Evolutionary conservation across 768 basidiomycete genomes (phyloP).

Genomic region (Leccinum broughii): DNA sequence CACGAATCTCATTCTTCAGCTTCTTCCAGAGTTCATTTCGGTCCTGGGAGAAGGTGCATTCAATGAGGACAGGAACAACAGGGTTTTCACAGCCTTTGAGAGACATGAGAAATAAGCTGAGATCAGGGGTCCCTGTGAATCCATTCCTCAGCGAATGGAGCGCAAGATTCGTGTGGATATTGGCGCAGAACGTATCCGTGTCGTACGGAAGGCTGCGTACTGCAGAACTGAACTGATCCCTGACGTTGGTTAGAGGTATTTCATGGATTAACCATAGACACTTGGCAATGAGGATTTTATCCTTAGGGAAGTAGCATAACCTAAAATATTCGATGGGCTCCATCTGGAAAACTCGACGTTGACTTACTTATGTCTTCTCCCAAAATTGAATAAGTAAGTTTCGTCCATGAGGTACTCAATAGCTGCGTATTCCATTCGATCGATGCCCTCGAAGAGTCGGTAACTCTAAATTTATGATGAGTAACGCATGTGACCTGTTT

Average conservation of each 20-base stretch:
- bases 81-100: not conserved
- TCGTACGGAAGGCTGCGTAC: not conserved
- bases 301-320: not conserved
- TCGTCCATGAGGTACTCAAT: not conserved
- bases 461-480: not conserved
- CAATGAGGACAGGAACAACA: not conserved
- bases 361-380: not conserved
- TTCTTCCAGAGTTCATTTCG: not conserved
- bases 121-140: not conserved
- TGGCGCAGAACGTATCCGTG: not conserved
- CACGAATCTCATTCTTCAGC: not conserved
- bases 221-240: not conserved
- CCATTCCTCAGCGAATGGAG: not conserved
- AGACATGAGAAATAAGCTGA: not conserved
- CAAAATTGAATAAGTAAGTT: not conserved
- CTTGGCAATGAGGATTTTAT: not conserved
- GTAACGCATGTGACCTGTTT: not conserved
- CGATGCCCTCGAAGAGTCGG: not conserved
- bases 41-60: slow-evolving; percentile 7
- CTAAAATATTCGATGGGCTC: not conserved
- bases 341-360: not conserved
- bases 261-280: not conserved
- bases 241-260: not conserved
- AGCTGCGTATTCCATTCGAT: not conserved
- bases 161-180: not conserved